Conservation (phyloP, 257 asterid genomes). For the Ajuga chamaepitys region DNA sequence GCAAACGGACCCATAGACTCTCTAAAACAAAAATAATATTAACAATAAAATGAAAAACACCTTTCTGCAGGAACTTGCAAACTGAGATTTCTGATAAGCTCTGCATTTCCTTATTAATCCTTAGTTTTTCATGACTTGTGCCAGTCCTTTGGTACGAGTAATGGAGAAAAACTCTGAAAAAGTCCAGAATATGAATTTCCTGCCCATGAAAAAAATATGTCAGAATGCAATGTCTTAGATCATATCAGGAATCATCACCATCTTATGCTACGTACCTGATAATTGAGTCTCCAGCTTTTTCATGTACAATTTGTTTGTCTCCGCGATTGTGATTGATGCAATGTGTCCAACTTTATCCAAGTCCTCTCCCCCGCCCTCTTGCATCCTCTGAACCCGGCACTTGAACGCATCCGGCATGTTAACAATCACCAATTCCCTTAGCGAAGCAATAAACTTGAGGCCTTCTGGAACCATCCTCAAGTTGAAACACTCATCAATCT, state of each 20-base stretch:
- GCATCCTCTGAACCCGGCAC: slow-evolving; percentile 29
- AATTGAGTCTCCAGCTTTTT: slow-evolving; percentile 14
- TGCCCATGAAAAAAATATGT: slow-evolving; percentile 13
- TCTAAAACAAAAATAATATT: no score
- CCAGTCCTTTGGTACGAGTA: slow-evolving; percentile 40
- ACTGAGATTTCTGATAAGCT: neutral
- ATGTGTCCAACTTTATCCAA: slow-evolving; percentile 27
- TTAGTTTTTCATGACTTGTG: slow-evolving; percentile 15
- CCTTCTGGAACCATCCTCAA: slow-evolving; percentile 40
- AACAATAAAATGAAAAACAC: no score
- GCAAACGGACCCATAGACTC: no score
- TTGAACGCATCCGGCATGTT: slow-evolving; percentile 41
- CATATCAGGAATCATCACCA: neutral
- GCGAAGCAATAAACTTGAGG: slow-evolving; percentile 21
- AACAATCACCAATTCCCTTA: slow-evolving; percentile 34
- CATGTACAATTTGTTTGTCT: slow-evolving; percentile 8
- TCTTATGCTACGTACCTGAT: slow-evolving; percentile 18
- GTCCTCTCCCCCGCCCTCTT: slow-evolving; percentile 30
- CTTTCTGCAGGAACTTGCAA: no score
- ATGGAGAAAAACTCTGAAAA: slow-evolving; percentile 30
- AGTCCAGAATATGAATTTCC: slow-evolving; percentile 31
- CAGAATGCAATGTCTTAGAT: neutral
- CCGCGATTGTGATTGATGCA: slow-evolving; percentile 24
- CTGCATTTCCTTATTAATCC: neutral
- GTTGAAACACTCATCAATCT: slow-evolving; percentile 33